Evolutionary conservation across 2,329 filamentous ascomycete genomes (phyloP).

Genomic region (Neospermospora avenae): DNA sequence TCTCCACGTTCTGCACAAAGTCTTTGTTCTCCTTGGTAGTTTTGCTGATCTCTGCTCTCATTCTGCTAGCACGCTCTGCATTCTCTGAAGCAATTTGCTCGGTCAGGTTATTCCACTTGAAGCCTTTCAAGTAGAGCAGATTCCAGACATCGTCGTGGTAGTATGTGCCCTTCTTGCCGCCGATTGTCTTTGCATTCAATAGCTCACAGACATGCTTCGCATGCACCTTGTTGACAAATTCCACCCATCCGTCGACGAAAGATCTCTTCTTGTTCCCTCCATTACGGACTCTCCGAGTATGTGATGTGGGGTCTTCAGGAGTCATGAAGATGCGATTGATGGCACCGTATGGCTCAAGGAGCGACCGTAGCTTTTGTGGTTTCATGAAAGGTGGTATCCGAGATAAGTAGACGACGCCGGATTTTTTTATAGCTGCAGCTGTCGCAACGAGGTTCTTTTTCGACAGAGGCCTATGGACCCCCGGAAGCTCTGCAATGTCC

Average conservation of each 20-base stretch:
- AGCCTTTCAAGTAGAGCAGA: conserved; percentile 74
- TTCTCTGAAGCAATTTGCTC: conserved; percentile 80
- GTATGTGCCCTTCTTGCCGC: conserved; percentile 78
- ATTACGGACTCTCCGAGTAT: conserved; percentile 62
- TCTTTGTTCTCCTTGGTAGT: conserved; percentile 76
- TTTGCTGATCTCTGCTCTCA: conserved; percentile 74
- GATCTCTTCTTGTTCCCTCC: conserved; percentile 81
- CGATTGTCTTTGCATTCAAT: conserved; percentile 74
- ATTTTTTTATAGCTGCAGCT: conserved; percentile 64
- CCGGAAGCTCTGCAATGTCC: conserved; percentile 41
- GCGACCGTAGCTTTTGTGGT: conserved; percentile 69
- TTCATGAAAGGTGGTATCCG: conserved; percentile 89
- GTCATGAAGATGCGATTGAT: conserved; percentile 78
- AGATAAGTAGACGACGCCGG: conserved; percentile 79
- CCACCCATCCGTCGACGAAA: conserved; percentile 85
- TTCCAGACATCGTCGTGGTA: conserved; percentile 89
- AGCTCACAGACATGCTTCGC: conserved; percentile 74
- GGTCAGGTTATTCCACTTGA: conserved; percentile 75
- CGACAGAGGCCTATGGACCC: conserved; percentile 52
- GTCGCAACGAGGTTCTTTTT: conserved; percentile 67
- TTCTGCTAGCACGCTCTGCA: conserved; percentile 70
- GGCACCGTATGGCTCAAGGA: conserved; percentile 70
- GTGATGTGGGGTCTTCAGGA: conserved; percentile 67
- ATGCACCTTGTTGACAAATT: conserved; percentile 72
- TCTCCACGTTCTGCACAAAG: conserved; percentile 76